These are phyloP conservation scores for Davidsoniella eucalypti DNA, from an alignment of 2,329 filamentous ascomycete genomes.

Conservation along the genomic window DNA sequence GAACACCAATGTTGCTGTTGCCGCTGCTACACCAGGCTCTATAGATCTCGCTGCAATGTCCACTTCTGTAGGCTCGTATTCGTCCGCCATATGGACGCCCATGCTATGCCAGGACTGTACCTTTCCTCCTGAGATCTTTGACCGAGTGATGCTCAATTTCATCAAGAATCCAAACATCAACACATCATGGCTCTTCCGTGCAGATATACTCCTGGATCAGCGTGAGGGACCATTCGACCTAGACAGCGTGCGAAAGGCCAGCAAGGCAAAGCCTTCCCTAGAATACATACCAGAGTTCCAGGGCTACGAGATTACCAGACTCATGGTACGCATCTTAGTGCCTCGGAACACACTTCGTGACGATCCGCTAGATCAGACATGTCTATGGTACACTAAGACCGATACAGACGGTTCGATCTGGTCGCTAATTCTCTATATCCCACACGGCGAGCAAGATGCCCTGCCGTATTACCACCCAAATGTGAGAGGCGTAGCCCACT, in stretches of 20 bases:
- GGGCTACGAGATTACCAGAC: constrained; percentile 19
- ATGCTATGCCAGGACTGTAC: constrained; percentile 39
- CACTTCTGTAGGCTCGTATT: background rate
- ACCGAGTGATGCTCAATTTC: constrained; percentile 53
- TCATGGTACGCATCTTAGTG: constrained; percentile 57
- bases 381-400: constrained; percentile 44
- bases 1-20: no score
- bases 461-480: constrained; percentile 82
- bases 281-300: constrained; percentile 21
- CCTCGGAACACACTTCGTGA: constrained; percentile 71
- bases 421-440: constrained; percentile 52
- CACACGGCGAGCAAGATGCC: constrained; percentile 46
- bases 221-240: constrained; percentile 21
- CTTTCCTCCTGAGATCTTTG: constrained; percentile 48
- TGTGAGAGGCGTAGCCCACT: constrained; percentile 56
- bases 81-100: constrained; percentile 29
- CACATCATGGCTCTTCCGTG: constrained; percentile 60
- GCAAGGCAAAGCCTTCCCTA: background rate
- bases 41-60: background rate
- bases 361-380: constrained; percentile 62
- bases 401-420: constrained; percentile 17
- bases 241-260: background rate
- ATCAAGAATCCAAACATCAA: constrained; percentile 69
- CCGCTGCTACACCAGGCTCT: no score
- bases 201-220: constrained; percentile 45